A percentile compares a stretch with the other conserved stretches of the same genome.
Evolutionary conservation across 169 alveolate species (phyloP).

Genomic region (Neospora caninum): DNA sequence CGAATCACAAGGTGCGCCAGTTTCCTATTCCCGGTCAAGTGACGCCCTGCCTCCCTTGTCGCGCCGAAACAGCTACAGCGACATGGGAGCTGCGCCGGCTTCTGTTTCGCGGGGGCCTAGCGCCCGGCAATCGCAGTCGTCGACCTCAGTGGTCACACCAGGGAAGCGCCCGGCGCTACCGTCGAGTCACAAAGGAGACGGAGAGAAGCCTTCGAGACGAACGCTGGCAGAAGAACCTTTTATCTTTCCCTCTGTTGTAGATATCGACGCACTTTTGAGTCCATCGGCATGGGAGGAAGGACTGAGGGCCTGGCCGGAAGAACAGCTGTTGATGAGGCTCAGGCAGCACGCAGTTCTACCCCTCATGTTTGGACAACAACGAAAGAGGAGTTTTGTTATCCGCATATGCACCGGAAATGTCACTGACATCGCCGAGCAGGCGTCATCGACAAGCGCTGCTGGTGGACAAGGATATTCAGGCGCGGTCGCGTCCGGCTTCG

Average conservation of each 20-base stretch:
- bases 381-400: slow-evolving; percentile 6
- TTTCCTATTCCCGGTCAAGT: neutral
- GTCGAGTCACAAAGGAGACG: neutral
- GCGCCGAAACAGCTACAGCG: neutral
- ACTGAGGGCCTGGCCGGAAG: neutral
- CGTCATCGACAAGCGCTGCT: neutral
- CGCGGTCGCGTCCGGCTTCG: neutral
- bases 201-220: neutral
- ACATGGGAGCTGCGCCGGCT: neutral
- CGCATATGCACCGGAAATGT: slow-evolving; percentile 30
- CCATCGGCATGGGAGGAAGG: slow-evolving; percentile 3
- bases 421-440: neutral
- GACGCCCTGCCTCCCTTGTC: neutral
- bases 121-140: neutral
- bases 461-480: neutral
- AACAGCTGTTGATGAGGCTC: neutral
- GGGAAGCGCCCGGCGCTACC: neutral
- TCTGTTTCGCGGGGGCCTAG: neutral
- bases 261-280: neutral
- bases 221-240: neutral
- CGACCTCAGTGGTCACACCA: neutral
- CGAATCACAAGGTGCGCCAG: neutral
- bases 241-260: neutral
- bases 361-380: slow-evolving; percentile 28
- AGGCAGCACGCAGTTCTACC: slow-evolving; percentile 25